Conservation (phyloP, 139 green algal genomes). For the Trebouxia sp. region DNA sequence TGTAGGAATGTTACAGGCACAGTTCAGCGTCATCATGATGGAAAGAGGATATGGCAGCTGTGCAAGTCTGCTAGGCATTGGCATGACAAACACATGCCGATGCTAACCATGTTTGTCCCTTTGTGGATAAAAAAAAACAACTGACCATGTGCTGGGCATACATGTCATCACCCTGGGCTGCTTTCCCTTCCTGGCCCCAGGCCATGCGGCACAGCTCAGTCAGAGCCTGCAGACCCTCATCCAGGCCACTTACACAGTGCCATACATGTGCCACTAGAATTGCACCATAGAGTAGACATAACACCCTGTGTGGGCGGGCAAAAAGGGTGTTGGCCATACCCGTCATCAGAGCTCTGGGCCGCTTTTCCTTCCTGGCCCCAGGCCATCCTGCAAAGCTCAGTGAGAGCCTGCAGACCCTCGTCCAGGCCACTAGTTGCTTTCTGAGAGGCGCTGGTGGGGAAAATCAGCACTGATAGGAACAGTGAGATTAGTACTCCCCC, state of each 20-base stretch:
- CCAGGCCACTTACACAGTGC: background rate
- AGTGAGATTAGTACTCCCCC: slow-evolving; percentile 39
- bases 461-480: slow-evolving; percentile 39
- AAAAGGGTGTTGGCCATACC: too few species aligned
- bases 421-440: background rate
- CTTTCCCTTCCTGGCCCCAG: background rate
- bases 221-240: background rate
- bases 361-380: background rate
- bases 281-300: too few species aligned
- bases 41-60: background rate
- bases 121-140: too few species aligned
- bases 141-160: too few species aligned
- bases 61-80: too few species aligned
- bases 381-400: background rate
- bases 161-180: background rate
- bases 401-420: background rate
- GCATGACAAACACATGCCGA: too few species aligned
- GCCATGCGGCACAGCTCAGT: background rate
- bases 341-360: background rate
- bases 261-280: too few species aligned
- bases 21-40: too few species aligned
- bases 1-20: too few species aligned
- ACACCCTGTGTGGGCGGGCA: too few species aligned
- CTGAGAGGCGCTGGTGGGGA: slow-evolving; percentile 37
- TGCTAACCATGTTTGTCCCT: too few species aligned